phyloP scores from a whole-genome alignment of 2,329 filamentous ascomycete genomes.

The Exophiala sp. region DNA sequence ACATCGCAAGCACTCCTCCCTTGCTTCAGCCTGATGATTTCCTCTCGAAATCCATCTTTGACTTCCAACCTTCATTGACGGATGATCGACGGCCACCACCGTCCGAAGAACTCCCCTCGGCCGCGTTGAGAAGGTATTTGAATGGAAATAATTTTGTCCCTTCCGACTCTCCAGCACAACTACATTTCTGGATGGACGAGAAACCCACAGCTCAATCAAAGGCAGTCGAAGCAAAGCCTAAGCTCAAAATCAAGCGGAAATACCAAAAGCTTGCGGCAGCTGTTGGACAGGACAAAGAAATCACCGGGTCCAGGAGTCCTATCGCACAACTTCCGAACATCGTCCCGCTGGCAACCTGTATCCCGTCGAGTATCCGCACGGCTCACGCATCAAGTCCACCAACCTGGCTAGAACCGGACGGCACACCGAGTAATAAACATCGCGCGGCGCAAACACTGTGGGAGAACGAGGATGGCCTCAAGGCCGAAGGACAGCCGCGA shows the following conservation, averaged over 20 bases:
- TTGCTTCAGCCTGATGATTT: conserved; percentile 56
- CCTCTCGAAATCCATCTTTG: conserved; percentile 56
- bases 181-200: conserved; percentile 43
- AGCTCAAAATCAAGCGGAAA: conserved; percentile 22
- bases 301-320: not conserved
- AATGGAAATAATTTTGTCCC: conserved; percentile 44
- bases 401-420: conserved; percentile 32
- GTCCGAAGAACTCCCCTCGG: conserved; percentile 52
- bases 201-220: not conserved
- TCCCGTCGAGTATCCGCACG: conserved; percentile 32
- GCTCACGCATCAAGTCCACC: conserved; percentile 32
- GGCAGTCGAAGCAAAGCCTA: conserved; percentile 7
- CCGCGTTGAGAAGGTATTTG: conserved; percentile 58
- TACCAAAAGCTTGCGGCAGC: conserved; percentile 22
- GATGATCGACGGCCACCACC: conserved; percentile 59
- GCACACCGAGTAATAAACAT: conserved; percentile 30
- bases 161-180: conserved; percentile 41
- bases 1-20: conserved; percentile 50
- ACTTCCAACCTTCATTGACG: conserved; percentile 55
- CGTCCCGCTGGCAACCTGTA: conserved; percentile 63
- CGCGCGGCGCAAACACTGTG: conserved; percentile 29
- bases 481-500: conserved; percentile 37
- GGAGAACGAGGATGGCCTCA: conserved; percentile 8
- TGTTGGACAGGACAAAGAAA: not conserved
- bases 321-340: conserved; percentile 45